phyloP scores from a whole-genome alignment of 257 asterid genomes.

The Fraxinus excelsior region DNA sequence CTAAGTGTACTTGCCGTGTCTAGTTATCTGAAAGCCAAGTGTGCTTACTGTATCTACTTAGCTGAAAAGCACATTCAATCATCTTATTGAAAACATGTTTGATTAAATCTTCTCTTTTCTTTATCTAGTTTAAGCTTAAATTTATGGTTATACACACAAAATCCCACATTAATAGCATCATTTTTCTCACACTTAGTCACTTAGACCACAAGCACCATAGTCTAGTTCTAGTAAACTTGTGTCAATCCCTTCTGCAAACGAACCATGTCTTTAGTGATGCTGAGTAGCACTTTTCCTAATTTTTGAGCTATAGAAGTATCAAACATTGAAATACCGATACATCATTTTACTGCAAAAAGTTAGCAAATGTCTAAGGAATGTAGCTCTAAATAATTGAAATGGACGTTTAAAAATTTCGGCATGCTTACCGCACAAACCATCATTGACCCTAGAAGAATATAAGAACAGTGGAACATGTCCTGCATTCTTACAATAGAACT shows the following conservation, averaged over 20 bases:
- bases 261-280: neutral
- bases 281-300: neutral
- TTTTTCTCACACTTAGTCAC: neutral
- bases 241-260: conserved; percentile 2
- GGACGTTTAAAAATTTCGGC: neutral
- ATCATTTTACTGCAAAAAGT: neutral
- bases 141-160: neutral
- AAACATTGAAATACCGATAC: neutral
- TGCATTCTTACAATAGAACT: conserved; percentile 78
- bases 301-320: neutral
- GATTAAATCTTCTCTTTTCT: neutral
- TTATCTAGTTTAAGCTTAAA: neutral
- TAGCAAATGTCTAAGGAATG: neutral
- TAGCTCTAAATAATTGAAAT: neutral
- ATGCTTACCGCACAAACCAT: conserved; percentile 86
- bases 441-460: conserved; percentile 90
- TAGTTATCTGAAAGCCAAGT: neutral
- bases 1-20: too few species aligned
- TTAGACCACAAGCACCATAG: neutral
- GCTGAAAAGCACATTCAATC: neutral
- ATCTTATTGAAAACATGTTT: neutral
- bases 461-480: conserved; percentile 71
- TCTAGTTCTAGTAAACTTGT: neutral
- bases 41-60: neutral
- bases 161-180: neutral